Base-by-base conservation (phyloP, 2,329 filamentous ascomycete species). In the Curvularia lunata region DNA sequence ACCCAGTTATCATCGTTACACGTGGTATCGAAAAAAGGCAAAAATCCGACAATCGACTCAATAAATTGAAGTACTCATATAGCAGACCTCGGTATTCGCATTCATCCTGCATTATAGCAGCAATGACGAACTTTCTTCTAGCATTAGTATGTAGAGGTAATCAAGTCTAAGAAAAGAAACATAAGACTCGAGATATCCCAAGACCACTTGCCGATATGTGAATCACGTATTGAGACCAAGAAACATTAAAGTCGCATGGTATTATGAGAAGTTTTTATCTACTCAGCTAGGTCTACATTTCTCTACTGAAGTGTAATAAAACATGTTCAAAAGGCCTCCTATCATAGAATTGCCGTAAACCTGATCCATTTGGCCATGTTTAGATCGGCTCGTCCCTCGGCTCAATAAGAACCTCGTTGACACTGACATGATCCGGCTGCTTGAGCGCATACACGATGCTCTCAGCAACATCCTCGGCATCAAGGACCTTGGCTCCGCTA, bases 321-420 rank as follows among this genome's bases (percentile, higher is more conserved):
- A 21, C 28, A 8, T n/a, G 28, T 32, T n/a, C 28, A 12, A 6
- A 34, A 47, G 10, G 10, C 12, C 18, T 32, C 18, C 6, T 18
- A 45, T 37, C 10, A 45, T 27, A 5, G 5, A 21, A 51, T 16
- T 5, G 1, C 8, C 9, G 13, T 8, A 16, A 9, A 32, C 28
- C 2, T 5, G 42, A n/a, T 30, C 21, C 10, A n/a, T 13, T 30
- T 5, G n/a, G 8, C 1, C 18, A 1, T 5, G 10, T 48, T 21
- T 54, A 75, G 19, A 76, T 76, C n/a, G 73, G 73, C 62, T 76
- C 73, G 45, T 76, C 73, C 28, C 73, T 67, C 5, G 73, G 73
- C 67, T 76, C 73, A 72, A 94, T 90, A 73, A 94, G 74, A 4
- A 94, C 83, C 79, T 94, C 91, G 64, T 94, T 94, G 1, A 94